A percentile compares a stretch with the other conserved stretches of the same genome.
Conservation (phyloP, 257 asterid genomes). For the Asclepias syriaca region DNA sequence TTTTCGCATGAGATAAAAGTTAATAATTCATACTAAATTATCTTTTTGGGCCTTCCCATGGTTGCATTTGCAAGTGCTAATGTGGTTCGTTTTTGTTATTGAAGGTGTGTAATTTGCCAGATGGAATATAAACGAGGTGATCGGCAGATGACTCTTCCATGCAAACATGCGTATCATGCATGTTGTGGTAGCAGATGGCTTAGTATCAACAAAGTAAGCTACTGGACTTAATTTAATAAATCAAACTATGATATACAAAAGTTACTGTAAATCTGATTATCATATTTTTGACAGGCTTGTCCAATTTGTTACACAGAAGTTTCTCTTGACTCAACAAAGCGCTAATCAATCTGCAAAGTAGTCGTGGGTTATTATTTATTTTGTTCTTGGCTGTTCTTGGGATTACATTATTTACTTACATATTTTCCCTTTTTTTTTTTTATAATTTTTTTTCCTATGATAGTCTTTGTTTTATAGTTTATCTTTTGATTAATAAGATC, state of each 20-base stretch:
- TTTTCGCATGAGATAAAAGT: not conserved
- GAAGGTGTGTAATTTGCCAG: slow-evolving; percentile 96
- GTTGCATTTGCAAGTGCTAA: not conserved
- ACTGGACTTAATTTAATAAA: slow-evolving; percentile 1
- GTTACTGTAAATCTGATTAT: slow-evolving; percentile 15
- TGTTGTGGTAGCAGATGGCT: slow-evolving; percentile 91
- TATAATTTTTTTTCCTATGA: slow-evolving; percentile 9
- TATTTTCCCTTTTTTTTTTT: slow-evolving; percentile 2
- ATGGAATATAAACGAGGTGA: slow-evolving; percentile 92
- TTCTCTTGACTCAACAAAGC: slow-evolving; percentile 39
- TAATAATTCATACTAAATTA: too few species aligned
- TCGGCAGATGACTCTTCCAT: slow-evolving; percentile 76
- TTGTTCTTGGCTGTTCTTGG: slow-evolving; percentile 17
- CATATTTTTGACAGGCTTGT: slow-evolving; percentile 54
- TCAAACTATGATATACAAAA: not conserved
- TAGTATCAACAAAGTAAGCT: slow-evolving; percentile 71
- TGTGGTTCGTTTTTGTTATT: slow-evolving; percentile 14
- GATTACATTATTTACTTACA: slow-evolving; percentile 24
- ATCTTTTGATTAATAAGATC: not conserved
- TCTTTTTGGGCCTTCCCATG: not conserved
- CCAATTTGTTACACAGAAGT: slow-evolving; percentile 89
- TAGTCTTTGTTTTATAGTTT: not conserved
- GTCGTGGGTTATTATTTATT: slow-evolving; percentile 20
- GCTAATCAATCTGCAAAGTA: slow-evolving; percentile 27
- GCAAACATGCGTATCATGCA: slow-evolving; percentile 79